A percentile compares a stretch with the other conserved stretches of the same genome.
Conservation (phyloP, 164 flowering plant genomes). For the Umbilicus rupestris region DNA sequence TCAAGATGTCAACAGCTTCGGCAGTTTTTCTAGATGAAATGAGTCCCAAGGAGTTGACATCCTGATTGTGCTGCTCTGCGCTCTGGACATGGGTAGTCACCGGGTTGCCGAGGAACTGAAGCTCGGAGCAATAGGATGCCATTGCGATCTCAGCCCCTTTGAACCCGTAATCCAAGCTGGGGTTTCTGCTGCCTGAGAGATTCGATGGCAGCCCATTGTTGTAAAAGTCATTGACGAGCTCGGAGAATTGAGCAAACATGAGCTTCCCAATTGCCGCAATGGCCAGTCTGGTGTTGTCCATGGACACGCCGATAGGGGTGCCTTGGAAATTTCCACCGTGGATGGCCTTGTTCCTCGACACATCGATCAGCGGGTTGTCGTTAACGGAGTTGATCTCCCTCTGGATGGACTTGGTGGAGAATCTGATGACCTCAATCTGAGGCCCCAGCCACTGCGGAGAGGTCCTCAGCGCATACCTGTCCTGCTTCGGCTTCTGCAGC, state of each 20-base stretch:
- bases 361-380: constrained; percentile 38
- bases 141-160: constrained; percentile 44
- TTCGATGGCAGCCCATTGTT: constrained; percentile 41
- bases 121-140: constrained; percentile 44
- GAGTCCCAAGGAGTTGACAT: constrained; percentile 35
- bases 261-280: constrained; percentile 33
- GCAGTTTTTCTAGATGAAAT: constrained; percentile 33
- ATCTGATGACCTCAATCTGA: constrained; percentile 31
- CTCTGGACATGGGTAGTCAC: constrained; percentile 41
- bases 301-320: constrained; percentile 41
- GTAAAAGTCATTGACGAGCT: constrained; percentile 40
- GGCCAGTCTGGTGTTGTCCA: constrained; percentile 38
- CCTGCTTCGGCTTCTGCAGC: constrained; percentile 35
- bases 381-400: constrained; percentile 39
- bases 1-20: constrained; percentile 31
- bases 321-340: constrained; percentile 41
- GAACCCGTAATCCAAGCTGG: constrained; percentile 39
- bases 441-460: constrained; percentile 45
- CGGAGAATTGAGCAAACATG: constrained; percentile 37
- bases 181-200: constrained; percentile 29
- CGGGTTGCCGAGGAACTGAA: constrained; percentile 33
- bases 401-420: constrained; percentile 33
- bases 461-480: constrained; percentile 34
- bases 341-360: constrained; percentile 37
- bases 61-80: constrained; percentile 44